These are phyloP conservation scores for Thalassiosira sp. DNA, from an alignment of 352 stramenopile species.

Conservation along the genomic window DNA sequence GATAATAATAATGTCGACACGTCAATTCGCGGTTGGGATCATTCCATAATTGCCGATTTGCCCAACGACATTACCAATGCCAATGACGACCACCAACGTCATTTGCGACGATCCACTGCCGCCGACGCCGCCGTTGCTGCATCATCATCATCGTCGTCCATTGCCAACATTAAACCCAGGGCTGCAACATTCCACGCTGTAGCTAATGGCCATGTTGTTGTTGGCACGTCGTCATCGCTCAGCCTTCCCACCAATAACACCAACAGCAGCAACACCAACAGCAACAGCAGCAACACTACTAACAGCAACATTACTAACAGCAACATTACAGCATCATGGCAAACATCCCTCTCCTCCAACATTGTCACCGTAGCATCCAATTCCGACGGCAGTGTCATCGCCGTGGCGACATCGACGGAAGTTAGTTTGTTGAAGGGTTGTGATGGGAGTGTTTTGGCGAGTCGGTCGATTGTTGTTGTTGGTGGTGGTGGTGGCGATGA, in stretches of 20 bases:
- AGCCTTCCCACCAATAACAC: neutral
- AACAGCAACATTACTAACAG: neutral
- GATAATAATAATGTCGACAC: neutral
- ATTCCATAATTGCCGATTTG: constrained; percentile 15
- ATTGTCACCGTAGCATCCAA: constrained; percentile 62
- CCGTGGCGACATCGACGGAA: constrained; percentile 55
- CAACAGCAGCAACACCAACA: neutral
- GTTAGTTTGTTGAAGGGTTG: constrained; percentile 61
- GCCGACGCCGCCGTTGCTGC: no score
- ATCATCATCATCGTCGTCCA: no score
- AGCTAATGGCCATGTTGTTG: constrained; percentile 24
- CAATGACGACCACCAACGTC: neutral
- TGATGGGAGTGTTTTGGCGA: constrained; percentile 68
- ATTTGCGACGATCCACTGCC: no score
- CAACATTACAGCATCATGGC: constrained; percentile 42
- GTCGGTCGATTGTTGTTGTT: constrained; percentile 46
- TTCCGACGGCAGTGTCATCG: constrained; percentile 56
- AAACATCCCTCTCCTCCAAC: constrained; percentile 48
- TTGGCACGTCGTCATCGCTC: constrained; percentile 18
- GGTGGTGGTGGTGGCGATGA: neutral
- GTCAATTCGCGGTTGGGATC: constrained; percentile 24
- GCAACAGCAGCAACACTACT: neutral
- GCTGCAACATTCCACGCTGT: constrained; percentile 31
- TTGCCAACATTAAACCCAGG: neutral
- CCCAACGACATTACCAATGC: neutral